Conservation (phyloP, 192 early-diverging fungal genomes). For the Coemansia sp. region DNA sequence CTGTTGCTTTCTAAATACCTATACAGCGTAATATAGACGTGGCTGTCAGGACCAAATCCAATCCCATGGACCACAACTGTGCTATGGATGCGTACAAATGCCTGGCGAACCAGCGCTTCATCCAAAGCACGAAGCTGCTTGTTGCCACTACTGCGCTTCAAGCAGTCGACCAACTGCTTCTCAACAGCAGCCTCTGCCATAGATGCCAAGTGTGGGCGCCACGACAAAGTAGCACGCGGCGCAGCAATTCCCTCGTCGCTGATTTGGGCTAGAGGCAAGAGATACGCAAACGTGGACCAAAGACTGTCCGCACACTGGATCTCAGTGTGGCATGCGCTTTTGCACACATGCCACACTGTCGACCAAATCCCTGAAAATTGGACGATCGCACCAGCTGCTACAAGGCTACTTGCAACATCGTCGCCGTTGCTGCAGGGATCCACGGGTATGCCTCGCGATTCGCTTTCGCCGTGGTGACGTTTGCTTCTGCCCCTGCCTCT, state of each 20-base stretch:
- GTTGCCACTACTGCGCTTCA: not conserved
- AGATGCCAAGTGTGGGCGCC: constrained; percentile 15
- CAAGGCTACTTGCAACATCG: not conserved
- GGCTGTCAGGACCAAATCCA: constrained; percentile 5
- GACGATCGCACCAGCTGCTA: not conserved
- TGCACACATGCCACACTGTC: constrained; percentile 12
- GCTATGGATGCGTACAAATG: constrained; percentile 33
- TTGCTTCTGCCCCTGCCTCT: not conserved
- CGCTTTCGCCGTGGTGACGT: not conserved
- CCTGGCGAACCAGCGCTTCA: constrained; percentile 34
- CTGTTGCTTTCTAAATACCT: constrained; percentile 30
- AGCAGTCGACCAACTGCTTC: constrained; percentile 10
- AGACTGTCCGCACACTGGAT: not conserved
- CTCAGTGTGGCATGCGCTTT: not conserved
- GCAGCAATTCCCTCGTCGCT: constrained; percentile 48
- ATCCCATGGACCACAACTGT: constrained; percentile 21
- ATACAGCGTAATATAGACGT: constrained; percentile 36
- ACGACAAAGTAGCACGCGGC: constrained; percentile 13
- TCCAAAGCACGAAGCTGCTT: constrained; percentile 12
- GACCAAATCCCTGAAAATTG: constrained; percentile 14
- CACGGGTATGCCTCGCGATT: not conserved
- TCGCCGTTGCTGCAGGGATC: not conserved
- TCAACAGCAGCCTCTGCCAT: constrained; percentile 29
- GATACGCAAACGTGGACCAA: constrained; percentile 32
- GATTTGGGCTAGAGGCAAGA: constrained; percentile 32